These are phyloP conservation scores for Hirsutella rhossiliensis DNA, from an alignment of 2,329 filamentous ascomycete species.

Conservation along the genomic window DNA sequence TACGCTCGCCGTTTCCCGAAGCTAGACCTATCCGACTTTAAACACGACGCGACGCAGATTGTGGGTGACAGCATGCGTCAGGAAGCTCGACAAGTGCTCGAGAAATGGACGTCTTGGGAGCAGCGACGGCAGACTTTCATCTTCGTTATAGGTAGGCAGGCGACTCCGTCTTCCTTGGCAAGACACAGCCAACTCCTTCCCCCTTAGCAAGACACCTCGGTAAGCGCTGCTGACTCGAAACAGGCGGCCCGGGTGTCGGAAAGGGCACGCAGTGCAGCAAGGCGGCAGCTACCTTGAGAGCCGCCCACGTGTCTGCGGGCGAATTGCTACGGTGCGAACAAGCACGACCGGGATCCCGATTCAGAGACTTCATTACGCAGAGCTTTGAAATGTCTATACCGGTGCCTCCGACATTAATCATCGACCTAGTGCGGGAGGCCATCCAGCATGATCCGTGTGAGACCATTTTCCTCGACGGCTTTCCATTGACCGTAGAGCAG, in stretches of 20 bases:
- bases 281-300: not conserved
- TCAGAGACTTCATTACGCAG: not conserved
- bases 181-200: too few relatives aligned
- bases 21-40: not conserved
- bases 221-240: not conserved
- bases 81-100: not conserved
- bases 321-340: not conserved
- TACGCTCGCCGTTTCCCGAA: not conserved
- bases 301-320: not conserved
- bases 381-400: not conserved
- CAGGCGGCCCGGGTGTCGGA: not conserved
- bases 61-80: not conserved
- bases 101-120: not conserved
- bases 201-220: not conserved
- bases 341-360: not conserved
- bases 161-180: too few relatives aligned
- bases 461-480: not conserved
- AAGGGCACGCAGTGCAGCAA: not conserved
- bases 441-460: not conserved
- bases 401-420: not conserved
- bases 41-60: not conserved
- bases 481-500: not conserved
- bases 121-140: not conserved
- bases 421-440: not conserved
- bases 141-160: not conserved